phyloP scores from a whole-genome alignment of 208 protist species.

The Novymonas esmeraldas region DNA sequence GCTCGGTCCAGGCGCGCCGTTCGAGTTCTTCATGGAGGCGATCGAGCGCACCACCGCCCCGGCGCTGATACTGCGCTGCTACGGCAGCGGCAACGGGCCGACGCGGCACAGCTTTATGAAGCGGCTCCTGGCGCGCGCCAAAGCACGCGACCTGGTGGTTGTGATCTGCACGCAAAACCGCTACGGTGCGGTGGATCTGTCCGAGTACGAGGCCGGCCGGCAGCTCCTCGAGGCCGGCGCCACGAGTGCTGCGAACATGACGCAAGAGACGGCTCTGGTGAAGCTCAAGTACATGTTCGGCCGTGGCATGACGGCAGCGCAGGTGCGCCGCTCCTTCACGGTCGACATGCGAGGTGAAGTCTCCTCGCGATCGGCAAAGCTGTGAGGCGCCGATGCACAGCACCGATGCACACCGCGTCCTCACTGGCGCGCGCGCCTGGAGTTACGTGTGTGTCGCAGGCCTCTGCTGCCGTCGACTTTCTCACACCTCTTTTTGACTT shows the following conservation, averaged over 20 bases:
- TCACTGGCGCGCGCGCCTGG: no score
- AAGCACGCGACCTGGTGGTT: conserved; percentile 84
- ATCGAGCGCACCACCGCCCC: conserved; percentile 43
- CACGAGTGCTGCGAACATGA: conserved; percentile 91
- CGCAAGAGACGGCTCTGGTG: conserved; percentile 84
- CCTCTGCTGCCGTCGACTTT: no score
- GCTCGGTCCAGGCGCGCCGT: conserved; percentile 81
- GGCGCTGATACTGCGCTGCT: conserved; percentile 92
- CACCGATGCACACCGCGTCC: no score
- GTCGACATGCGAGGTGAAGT: conserved; percentile 21
- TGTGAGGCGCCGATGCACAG: background rate
- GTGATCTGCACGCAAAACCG: conserved; percentile 92
- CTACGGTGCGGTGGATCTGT: conserved; percentile 65
- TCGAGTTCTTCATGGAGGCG: conserved; percentile 25
- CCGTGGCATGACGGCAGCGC: conserved; percentile 36
- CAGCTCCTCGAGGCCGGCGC: conserved; percentile 68
- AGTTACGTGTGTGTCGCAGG: no score
- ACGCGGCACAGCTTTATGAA: conserved; percentile 67
- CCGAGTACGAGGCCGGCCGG: conserved; percentile 79
- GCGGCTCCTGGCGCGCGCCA: conserved; percentile 56
- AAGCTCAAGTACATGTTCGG: conserved; percentile 92
- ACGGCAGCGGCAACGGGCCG: conserved; percentile 94
- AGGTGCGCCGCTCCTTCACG: conserved; percentile 45
- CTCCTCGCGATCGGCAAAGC: background rate
- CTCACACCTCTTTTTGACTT: no score